A percentile compares a stretch with the other conserved stretches of the same genome.
These are phyloP conservation scores for Neofusicoccum umdonicola DNA, from an alignment of 2,329 filamentous ascomycete genomes.

Conservation along the genomic window DNA sequence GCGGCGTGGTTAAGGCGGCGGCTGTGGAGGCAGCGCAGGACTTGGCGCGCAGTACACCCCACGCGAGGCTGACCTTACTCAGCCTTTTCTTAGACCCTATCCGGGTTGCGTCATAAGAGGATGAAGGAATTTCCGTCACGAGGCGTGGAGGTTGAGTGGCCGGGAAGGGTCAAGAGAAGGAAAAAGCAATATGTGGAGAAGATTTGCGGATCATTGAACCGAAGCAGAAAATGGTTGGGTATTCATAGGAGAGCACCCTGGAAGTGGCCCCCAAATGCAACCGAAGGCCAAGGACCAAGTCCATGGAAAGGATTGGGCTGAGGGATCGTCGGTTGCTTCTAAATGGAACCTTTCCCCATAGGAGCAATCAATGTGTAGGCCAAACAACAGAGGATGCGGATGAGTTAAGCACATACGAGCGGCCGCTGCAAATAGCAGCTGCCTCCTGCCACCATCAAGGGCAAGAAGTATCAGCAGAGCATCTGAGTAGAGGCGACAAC, in stretches of 20 bases:
- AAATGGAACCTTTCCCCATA: neutral
- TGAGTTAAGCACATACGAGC: neutral
- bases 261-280: neutral
- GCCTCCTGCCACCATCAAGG: neutral
- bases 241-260: neutral
- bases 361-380: neutral
- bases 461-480: neutral
- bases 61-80: neutral
- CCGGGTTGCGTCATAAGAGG: neutral
- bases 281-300: neutral
- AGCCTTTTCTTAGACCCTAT: neutral
- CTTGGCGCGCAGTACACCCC: neutral
- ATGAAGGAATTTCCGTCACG: neutral
- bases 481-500: too few species aligned
- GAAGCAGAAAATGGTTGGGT: neutral
- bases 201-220: neutral
- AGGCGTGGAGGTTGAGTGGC: neutral
- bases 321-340: neutral
- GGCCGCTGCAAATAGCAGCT: neutral
- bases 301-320: neutral
- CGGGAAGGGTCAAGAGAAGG: neutral
- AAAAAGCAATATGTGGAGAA: neutral
- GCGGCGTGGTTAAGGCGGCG: neutral
- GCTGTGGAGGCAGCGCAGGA: neutral
- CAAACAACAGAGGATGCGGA: neutral